Evolutionary conservation across 1,139 yeast species (phyloP).

Genomic region (Pichia sp.): DNA sequence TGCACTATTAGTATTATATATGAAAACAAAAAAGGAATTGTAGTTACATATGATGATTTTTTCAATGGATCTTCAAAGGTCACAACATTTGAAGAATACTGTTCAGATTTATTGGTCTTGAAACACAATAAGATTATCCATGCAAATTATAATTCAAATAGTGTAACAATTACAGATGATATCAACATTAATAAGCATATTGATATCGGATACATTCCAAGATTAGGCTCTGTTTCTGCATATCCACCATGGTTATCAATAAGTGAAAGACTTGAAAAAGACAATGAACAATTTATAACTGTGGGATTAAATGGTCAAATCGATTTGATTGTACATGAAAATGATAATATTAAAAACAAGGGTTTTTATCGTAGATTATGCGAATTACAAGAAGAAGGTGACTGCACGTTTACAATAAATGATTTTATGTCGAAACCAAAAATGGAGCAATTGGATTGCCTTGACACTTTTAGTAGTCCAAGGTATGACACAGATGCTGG

Average conservation of each 20-base stretch:
- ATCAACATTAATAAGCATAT: too few relatives aligned
- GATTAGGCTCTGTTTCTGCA: slow-evolving; percentile 33
- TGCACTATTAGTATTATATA: too few relatives aligned
- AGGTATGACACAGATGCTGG: slow-evolving; percentile 18
- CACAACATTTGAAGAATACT: background rate
- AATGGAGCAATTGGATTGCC: background rate
- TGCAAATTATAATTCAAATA: background rate
- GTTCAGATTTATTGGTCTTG: slow-evolving; percentile 1
- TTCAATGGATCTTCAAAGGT: too few relatives aligned
- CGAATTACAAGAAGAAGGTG: background rate
- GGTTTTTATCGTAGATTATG: background rate
- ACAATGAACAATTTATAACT: slow-evolving; percentile 28
- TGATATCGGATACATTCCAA: slow-evolving; percentile 31
- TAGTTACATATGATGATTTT: too few relatives aligned
- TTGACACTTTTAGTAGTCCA: slow-evolving; percentile 30
- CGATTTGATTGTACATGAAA: slow-evolving; percentile 24
- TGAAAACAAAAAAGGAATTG: too few relatives aligned
- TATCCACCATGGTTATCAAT: slow-evolving; percentile 33
- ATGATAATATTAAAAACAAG: background rate
- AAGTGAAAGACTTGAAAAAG: background rate
- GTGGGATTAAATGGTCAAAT: slow-evolving; percentile 49
- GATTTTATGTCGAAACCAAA: background rate
- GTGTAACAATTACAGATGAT: background rate
- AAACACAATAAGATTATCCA: background rate
- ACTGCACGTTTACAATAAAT: background rate